Percentiles rank a stretch among this genome's conserved stretches.
phyloP scores from a whole-genome alignment of 805 yeast species.

The Kuraishia cidri region DNA sequence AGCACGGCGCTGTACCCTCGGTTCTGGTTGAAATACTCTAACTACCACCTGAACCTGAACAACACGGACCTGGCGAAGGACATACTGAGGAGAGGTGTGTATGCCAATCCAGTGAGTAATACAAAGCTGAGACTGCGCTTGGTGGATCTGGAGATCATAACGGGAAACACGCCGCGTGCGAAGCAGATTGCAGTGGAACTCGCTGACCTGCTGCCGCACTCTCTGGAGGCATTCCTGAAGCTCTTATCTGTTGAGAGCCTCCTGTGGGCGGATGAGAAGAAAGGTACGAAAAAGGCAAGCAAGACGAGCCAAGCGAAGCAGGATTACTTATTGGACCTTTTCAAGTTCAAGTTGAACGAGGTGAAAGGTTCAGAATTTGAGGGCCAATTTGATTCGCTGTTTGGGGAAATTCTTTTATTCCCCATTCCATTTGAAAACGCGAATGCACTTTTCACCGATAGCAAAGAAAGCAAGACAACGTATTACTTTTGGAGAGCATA shows the following conservation, averaged over 20 bases:
- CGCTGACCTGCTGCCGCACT: slow-evolving; percentile 18
- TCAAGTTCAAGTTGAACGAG: slow-evolving; percentile 16
- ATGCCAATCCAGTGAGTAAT: slow-evolving; percentile 15
- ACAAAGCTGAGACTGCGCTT: slow-evolving; percentile 27
- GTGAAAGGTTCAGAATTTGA: too few species aligned
- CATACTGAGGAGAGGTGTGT: slow-evolving; percentile 26
- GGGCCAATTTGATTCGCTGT: slow-evolving; percentile 23
- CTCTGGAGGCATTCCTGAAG: slow-evolving; percentile 28
- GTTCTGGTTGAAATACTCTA: slow-evolving; percentile 42
- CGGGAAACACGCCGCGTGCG: slow-evolving; percentile 27
- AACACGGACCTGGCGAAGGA: slow-evolving; percentile 26
- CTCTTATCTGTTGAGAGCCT: slow-evolving; percentile 31
- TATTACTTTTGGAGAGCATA: slow-evolving; percentile 15
- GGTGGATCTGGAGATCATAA: slow-evolving; percentile 31
- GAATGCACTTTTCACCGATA: slow-evolving; percentile 16
- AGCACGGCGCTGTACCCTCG: slow-evolving; percentile 32
- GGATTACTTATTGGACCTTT: slow-evolving; percentile 17
- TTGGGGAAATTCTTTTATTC: slow-evolving; percentile 21
- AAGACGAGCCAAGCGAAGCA: too few species aligned
- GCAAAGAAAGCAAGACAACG: slow-evolving; percentile 6
- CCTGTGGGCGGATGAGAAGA: slow-evolving; percentile 8
- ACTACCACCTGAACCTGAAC: slow-evolving; percentile 25
- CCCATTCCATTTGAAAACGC: slow-evolving; percentile 12
- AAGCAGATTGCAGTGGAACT: slow-evolving; percentile 18
- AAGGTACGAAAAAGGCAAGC: too few species aligned